Base-by-base conservation (phyloP, 495 filamentous ascomycete species). In the Penicillium alfredii region DNA sequence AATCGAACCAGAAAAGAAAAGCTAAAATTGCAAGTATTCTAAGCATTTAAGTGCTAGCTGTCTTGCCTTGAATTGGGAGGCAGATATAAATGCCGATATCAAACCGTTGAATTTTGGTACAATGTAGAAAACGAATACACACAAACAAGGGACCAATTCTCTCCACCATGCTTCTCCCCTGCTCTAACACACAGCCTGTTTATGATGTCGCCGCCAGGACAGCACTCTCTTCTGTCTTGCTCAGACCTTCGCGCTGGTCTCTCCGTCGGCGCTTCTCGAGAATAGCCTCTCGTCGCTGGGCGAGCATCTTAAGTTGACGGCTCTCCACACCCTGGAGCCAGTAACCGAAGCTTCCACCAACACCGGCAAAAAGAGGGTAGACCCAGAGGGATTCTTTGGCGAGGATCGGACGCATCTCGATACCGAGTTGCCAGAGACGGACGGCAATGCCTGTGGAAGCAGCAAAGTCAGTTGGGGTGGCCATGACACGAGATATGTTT, bases 361-460 rank as follows among this genome's bases (percentile, higher is more conserved):
- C 74, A 41, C 71, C 76, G 16, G 76, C 87, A 60, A 88, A 98
- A 55, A 95, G 61, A 33, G 93, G 89, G 66, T 93, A 98, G n/a
- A 76, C 87, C 82, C 82, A 90, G 42, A 92, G 72, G 25, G 82
- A 78, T 55, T 78, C 70, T 39, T 68, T 73, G 60, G 76, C 77
- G 71, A 95, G 82, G 60, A 94, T 78, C 12, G 92, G 92, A 38
- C 92, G 89, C 90, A 94, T 93, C 68, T 98, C 90, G 55, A 98
- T 88, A 49, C 88, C 93, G 60, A 97, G 82, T 66, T 95, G 90
- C 87, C 86, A 95, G 61, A 87, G 67, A 47, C 90, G 88, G 57
- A 89, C 82, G 54, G 80, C 86, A 56, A 94, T 57, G 71, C 92
- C 92, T 98, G 43, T 35, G 16, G 12, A 28, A 27, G 16, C 12